These are phyloP conservation scores for Kalmanozyma brasiliensis DNA, from an alignment of 1,284 basidiomycete genomes.

Conservation along the genomic window DNA sequence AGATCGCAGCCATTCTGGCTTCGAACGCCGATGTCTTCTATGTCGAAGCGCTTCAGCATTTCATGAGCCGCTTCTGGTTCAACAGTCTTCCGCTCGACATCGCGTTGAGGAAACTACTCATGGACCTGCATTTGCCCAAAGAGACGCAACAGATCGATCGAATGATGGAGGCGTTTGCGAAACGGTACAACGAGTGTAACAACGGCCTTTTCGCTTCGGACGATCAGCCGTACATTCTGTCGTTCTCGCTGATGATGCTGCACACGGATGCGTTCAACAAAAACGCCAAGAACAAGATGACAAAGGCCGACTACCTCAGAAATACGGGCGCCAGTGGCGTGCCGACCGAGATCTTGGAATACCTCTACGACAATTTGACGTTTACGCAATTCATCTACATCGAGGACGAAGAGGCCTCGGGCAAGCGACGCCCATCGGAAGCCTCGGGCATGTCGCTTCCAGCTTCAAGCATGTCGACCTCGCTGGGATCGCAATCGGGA, in stretches of 20 bases:
- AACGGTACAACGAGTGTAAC: constrained; percentile 85
- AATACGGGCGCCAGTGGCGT: constrained; percentile 77
- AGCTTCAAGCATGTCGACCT: constrained; percentile 10
- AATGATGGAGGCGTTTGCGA: constrained; percentile 93
- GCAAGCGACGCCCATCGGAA: constrained; percentile 34
- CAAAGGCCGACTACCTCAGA: constrained; percentile 66
- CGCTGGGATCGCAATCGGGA: constrained; percentile 17
- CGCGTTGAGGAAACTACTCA: constrained; percentile 86
- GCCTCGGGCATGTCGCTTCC: constrained; percentile 16
- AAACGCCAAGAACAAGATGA: constrained; percentile 96
- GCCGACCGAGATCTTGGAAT: constrained; percentile 85
- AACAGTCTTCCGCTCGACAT: constrained; percentile 86
- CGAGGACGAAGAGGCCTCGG: constrained; percentile 75
- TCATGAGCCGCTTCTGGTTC: constrained; percentile 85
- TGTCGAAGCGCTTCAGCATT: constrained; percentile 76
- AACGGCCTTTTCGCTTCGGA: constrained; percentile 76
- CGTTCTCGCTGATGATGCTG: constrained; percentile 98
- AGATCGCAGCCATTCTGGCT: constrained; percentile 57
- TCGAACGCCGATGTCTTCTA: constrained; percentile 80
- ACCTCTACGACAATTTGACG: constrained; percentile 96
- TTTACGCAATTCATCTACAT: constrained; percentile 91
- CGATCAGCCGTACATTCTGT: constrained; percentile 94
- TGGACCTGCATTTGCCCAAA: constrained; percentile 88
- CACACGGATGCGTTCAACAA: constrained; percentile 98
- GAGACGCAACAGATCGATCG: constrained; percentile 99